Conservation (phyloP, 2,329 filamentous ascomycete species). For the Decorospora gaudefroyi region DNA sequence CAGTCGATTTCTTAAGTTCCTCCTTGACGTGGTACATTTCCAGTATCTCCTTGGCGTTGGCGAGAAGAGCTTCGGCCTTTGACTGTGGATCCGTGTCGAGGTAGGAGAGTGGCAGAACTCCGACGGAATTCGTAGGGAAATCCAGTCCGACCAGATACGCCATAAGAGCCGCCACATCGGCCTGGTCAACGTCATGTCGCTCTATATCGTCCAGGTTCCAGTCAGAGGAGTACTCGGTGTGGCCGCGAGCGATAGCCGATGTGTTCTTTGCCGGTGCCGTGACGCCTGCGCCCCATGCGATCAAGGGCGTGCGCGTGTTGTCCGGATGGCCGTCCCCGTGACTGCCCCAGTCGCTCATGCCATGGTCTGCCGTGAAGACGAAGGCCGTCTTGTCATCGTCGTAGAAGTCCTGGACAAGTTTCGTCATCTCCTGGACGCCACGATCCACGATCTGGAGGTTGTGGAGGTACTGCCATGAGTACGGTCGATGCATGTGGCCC, state of each 20-base stretch:
- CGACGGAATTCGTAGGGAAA: conserved; percentile 95
- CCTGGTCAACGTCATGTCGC: conserved; percentile 89
- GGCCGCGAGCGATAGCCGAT: conserved; percentile 70
- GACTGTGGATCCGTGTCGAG: conserved; percentile 71
- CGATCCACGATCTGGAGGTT: conserved; percentile 95
- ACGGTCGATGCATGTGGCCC: conserved; percentile 84
- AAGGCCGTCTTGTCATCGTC: conserved; percentile 82
- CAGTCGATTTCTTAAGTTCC: conserved; percentile 73
- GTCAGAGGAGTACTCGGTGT: conserved; percentile 86
- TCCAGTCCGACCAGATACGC: conserved; percentile 84
- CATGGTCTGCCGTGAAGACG: conserved; percentile 96
- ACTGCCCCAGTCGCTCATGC: conserved; percentile 99
- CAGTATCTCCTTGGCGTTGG: conserved; percentile 83
- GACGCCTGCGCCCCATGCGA: conserved; percentile 91
- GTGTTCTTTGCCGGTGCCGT: conserved; percentile 68
- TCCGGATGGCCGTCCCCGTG: conserved; percentile 97
- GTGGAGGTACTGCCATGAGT: conserved; percentile 91
- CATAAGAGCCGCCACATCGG: conserved; percentile 94
- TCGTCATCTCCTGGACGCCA: conserved; percentile 81
- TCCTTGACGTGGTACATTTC: conserved; percentile 98
- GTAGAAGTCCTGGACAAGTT: conserved; percentile 85
- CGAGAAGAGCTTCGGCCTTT: conserved; percentile 82
- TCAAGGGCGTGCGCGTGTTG: conserved; percentile 91
- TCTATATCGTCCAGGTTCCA: conserved; percentile 82
- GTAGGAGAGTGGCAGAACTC: conserved; percentile 84